These are phyloP conservation scores for Pisolithus thermaeus DNA, from an alignment of 1,284 basidiomycete species.

Conservation along the genomic window DNA sequence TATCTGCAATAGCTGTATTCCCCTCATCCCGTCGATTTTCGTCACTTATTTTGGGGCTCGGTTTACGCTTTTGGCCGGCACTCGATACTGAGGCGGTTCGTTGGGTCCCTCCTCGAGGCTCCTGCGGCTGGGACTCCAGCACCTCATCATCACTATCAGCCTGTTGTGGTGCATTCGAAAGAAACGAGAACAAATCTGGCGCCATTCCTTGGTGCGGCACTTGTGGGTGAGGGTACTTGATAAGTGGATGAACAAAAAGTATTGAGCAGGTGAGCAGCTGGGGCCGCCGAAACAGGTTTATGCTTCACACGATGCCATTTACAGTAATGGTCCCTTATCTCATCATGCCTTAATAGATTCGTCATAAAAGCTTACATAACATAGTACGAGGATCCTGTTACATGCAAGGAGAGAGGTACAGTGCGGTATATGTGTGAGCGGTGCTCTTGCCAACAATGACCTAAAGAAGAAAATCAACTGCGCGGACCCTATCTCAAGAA, in stretches of 20 bases:
- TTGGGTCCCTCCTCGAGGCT: background rate
- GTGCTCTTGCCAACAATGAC: too few species aligned
- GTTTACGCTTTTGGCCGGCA: constrained; percentile 20
- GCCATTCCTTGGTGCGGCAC: constrained; percentile 10
- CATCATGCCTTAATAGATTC: too few species aligned
- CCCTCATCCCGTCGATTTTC: constrained; percentile 1
- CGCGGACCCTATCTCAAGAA: too few species aligned
- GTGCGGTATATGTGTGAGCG: too few species aligned
- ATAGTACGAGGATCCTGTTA: too few species aligned
- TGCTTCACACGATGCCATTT: too few species aligned
- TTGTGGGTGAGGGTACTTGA: background rate
- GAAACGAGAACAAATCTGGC: constrained; percentile 27
- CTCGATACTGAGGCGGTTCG: background rate
- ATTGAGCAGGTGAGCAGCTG: too few species aligned
- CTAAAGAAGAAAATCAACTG: too few species aligned
- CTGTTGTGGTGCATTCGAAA: constrained; percentile 13
- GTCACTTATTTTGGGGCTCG: constrained; percentile 6
- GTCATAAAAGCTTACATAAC: too few species aligned
- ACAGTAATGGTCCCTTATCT: too few species aligned
- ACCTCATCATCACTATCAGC: constrained; percentile 10
- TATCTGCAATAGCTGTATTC: constrained; percentile 9
- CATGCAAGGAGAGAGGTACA: too few species aligned
- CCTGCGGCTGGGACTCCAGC: background rate
- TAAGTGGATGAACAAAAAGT: background rate
- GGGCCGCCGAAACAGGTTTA: too few species aligned